phyloP scores from a whole-genome alignment of 2,329 filamentous ascomycete species.

The Trichoderma gracile region DNA sequence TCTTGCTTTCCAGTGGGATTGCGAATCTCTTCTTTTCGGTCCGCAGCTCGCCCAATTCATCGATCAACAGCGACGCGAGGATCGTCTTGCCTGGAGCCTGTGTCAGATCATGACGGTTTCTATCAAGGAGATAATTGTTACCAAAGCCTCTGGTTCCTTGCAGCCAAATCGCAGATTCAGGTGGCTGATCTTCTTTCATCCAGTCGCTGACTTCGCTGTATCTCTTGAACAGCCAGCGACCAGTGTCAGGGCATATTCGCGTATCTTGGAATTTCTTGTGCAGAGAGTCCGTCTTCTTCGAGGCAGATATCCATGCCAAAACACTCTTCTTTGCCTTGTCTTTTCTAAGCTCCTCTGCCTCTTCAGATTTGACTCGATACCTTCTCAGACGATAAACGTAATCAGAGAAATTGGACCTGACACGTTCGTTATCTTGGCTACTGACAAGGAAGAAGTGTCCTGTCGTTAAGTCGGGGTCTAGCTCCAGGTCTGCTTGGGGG shows the following conservation, averaged over 20 bases:
- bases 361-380: background rate
- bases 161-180: conserved; percentile 7
- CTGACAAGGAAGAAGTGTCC: no score
- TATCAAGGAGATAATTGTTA: background rate
- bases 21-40: background rate
- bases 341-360: background rate
- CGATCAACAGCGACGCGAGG: background rate
- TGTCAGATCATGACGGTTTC: background rate
- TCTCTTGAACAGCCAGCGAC: conserved; percentile 7
- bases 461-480: background rate
- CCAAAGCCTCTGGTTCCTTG: conserved; percentile 15
- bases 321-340: background rate
- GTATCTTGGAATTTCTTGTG: conserved; percentile 1
- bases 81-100: background rate
- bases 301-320: conserved; percentile 5
- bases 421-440: background rate
- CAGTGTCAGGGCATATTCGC: background rate
- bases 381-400: background rate
- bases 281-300: background rate
- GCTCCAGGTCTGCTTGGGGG: background rate
- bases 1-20: background rate
- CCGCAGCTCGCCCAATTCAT: background rate
- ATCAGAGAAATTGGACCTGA: background rate
- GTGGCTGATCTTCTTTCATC: conserved; percentile 4
- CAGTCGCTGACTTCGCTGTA: conserved; percentile 10